phyloP scores from a whole-genome alignment of 352 stramenopile genomes.

The Phytophthora syringae region DNA sequence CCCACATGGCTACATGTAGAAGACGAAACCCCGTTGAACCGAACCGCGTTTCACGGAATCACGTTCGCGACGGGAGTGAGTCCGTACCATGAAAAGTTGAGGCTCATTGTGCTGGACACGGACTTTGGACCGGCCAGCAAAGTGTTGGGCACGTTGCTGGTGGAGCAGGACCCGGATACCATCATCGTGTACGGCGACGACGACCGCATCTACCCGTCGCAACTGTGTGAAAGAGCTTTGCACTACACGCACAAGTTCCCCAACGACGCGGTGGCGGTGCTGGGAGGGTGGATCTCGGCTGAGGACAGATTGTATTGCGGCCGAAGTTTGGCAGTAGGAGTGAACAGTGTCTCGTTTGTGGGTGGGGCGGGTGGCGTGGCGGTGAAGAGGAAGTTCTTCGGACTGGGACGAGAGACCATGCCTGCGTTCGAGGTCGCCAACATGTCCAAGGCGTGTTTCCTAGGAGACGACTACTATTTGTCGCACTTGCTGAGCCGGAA shows the following conservation, averaged over 20 bases:
- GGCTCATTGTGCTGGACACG: slow-evolving; percentile 50
- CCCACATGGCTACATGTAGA: slow-evolving; percentile 54
- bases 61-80: slow-evolving; percentile 43
- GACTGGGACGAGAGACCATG: slow-evolving; percentile 33
- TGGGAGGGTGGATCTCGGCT: slow-evolving; percentile 57
- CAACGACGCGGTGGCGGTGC: slow-evolving; percentile 51
- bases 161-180: slow-evolving; percentile 61
- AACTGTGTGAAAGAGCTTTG: slow-evolving; percentile 47
- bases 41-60: slow-evolving; percentile 38
- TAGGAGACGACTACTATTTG: slow-evolving; percentile 64
- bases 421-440: slow-evolving; percentile 49
- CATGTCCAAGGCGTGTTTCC: slow-evolving; percentile 54
- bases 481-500: slow-evolving; percentile 55
- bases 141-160: slow-evolving; percentile 53
- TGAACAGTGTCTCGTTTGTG: slow-evolving; percentile 63
- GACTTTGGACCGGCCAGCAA: slow-evolving; percentile 66
- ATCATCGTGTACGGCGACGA: slow-evolving; percentile 71
- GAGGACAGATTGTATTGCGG: slow-evolving; percentile 62
- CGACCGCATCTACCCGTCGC: slow-evolving; percentile 46
- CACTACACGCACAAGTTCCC: slow-evolving; percentile 58
- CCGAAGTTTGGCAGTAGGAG: slow-evolving; percentile 50
- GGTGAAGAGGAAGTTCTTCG: slow-evolving; percentile 61
- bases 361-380: slow-evolving; percentile 57
- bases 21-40: slow-evolving; percentile 12
- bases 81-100: slow-evolving; percentile 43